These are phyloP conservation scores for Botrytis fabae DNA, from an alignment of 2,329 filamentous ascomycete genomes.

Conservation along the genomic window DNA sequence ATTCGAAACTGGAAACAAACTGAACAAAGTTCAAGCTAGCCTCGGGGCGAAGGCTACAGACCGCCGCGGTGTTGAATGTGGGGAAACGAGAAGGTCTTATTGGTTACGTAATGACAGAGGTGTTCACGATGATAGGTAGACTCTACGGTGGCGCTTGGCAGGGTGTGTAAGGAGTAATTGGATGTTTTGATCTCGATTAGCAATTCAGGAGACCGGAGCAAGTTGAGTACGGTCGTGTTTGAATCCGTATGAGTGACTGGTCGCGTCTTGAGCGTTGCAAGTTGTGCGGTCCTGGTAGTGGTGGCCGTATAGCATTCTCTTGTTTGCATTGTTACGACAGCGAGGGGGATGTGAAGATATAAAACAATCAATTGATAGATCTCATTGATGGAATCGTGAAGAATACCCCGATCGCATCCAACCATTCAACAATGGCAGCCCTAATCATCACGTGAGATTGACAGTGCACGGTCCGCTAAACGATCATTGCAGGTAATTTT, in stretches of 20 bases:
- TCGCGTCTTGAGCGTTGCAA: neutral
- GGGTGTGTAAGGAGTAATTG: neutral
- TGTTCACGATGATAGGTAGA: neutral
- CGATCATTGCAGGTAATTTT: neutral
- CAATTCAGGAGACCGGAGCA: neutral
- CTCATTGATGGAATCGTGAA: neutral
- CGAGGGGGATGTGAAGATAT: neutral
- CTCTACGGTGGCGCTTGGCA: neutral
- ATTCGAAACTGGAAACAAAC: neutral
- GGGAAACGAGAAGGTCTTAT: neutral
- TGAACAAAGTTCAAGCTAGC: neutral
- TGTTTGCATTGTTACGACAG: neutral
- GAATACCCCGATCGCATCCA: neutral
- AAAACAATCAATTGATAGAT: conserved; percentile 1
- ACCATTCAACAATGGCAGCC: neutral
- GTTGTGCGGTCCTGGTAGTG: rapidly evolving
- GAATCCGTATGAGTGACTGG: neutral
- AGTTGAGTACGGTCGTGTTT: neutral
- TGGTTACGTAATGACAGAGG: neutral
- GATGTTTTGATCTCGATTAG: neutral
- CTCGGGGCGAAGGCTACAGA: neutral
- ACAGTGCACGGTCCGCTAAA: rapidly evolving
- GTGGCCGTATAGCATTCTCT: neutral
- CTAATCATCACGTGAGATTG: neutral
- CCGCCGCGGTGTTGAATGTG: neutral